Conservation (phyloP, 1,284 basidiomycete genomes). For the Marasmius sp. region DNA sequence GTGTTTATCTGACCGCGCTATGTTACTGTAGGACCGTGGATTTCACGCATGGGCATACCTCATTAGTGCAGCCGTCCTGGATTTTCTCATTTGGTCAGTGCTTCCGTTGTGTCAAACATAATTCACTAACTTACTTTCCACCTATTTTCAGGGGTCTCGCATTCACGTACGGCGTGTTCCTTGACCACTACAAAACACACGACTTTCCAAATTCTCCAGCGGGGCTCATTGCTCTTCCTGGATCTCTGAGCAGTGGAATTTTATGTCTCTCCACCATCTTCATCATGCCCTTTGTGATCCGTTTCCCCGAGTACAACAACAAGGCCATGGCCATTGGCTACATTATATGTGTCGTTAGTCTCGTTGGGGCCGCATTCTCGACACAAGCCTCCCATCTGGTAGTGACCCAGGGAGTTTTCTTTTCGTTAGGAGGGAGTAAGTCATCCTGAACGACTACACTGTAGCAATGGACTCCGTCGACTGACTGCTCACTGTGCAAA, state of each 20-base stretch:
- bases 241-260: slow-evolving; percentile 10
- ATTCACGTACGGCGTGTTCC: slow-evolving; percentile 14
- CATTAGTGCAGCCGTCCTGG: slow-evolving; percentile 11
- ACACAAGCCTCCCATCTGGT: slow-evolving; percentile 7
- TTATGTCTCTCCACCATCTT: slow-evolving; percentile 8
- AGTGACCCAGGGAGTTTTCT: slow-evolving; percentile 12
- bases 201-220: slow-evolving; percentile 4
- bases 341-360: slow-evolving; percentile 5
- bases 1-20: neutral
- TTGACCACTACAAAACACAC: slow-evolving; percentile 10
- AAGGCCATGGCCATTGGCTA: slow-evolving; percentile 10
- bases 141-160: slow-evolving; percentile 7
- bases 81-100: slow-evolving; percentile 12
- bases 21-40: slow-evolving; percentile 7
- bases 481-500: neutral
- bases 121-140: neutral
- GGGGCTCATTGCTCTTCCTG: slow-evolving; percentile 11
- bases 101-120: neutral
- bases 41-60: slow-evolving; percentile 16
- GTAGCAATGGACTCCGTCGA: neutral
- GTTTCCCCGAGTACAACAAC: slow-evolving; percentile 8
- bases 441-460: neutral
- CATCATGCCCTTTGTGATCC: slow-evolving; percentile 7
- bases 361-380: slow-evolving; percentile 13
- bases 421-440: slow-evolving; percentile 12